Evolutionary conservation across 2,329 filamentous ascomycete species (phyloP).

Genomic region (Calonectria fujianensis): DNA sequence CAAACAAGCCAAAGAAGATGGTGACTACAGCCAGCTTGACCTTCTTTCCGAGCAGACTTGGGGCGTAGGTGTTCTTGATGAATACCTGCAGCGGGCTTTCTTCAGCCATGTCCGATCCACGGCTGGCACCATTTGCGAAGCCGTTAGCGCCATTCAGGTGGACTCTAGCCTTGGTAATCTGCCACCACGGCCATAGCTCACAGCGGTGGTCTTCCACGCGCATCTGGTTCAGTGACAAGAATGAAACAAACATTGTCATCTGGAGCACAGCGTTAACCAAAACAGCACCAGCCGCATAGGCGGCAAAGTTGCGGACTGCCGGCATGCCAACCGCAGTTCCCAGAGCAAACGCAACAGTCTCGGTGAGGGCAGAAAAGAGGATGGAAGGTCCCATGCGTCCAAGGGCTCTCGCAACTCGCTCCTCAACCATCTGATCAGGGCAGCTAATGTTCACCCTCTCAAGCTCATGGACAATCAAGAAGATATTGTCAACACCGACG

Average conservation of each 20-base stretch:
- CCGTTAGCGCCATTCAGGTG: slow-evolving; percentile 77
- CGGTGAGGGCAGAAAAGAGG: slow-evolving; percentile 93
- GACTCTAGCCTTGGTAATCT: slow-evolving; percentile 83
- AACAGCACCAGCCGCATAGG: slow-evolving; percentile 96
- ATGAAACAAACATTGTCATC: slow-evolving; percentile 96
- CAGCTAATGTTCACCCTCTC: slow-evolving; percentile 95
- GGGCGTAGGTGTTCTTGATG: slow-evolving; percentile 93
- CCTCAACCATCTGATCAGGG: slow-evolving; percentile 90
- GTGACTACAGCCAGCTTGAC: slow-evolving; percentile 85
- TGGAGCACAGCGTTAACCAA: slow-evolving; percentile 98
- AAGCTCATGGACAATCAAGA: slow-evolving; percentile 98
- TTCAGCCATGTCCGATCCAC: slow-evolving; percentile 84
- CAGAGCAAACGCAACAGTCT: slow-evolving; percentile 94
- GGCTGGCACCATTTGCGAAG: slow-evolving; percentile 71
- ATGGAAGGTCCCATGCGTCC: slow-evolving; percentile 98
- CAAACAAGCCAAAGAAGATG: slow-evolving; percentile 90
- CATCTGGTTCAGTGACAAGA: slow-evolving; percentile 92
- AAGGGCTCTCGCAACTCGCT: slow-evolving; percentile 89
- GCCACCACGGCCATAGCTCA: slow-evolving; percentile 94
- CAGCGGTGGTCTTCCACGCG: slow-evolving; percentile 91
- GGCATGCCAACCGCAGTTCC: slow-evolving; percentile 98
- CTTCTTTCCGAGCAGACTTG: slow-evolving; percentile 85
- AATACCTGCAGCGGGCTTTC: slow-evolving; percentile 90
- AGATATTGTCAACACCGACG: slow-evolving; percentile 99
- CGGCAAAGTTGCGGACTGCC: slow-evolving; percentile 96